Percentiles rank a stretch among this genome's conserved stretches.
Evolutionary conservation across 1,284 basidiomycete species (phyloP).

Genomic region (Ceratobasidium sp.): DNA sequence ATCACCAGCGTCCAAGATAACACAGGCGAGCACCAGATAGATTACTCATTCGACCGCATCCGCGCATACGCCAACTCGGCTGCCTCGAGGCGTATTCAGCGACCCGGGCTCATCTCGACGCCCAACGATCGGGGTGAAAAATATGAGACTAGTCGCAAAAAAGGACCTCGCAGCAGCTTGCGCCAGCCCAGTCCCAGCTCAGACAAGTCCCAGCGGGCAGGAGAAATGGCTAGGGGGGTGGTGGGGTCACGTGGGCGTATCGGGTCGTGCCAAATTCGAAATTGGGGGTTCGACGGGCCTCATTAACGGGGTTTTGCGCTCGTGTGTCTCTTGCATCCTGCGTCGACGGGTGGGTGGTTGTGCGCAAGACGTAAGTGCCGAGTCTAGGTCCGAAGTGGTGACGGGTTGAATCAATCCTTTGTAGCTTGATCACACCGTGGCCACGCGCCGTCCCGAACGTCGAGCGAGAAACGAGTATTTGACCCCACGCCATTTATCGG

Average conservation of each 20-base stretch:
- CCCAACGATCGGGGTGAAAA: not conserved
- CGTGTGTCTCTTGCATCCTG: not conserved
- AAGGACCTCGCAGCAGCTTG: not conserved
- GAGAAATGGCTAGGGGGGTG: not conserved
- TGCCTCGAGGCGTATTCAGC: conserved; percentile 38
- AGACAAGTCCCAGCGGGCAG: not conserved
- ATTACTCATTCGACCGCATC: not conserved
- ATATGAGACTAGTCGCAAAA: conserved; percentile 35
- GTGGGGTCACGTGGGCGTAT: conserved; percentile 9
- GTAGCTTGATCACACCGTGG: conserved; percentile 36
- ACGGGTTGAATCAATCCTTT: conserved; percentile 33
- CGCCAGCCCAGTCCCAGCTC: conserved; percentile 2
- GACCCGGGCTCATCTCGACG: conserved; percentile 24
- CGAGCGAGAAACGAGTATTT: conserved; percentile 15
- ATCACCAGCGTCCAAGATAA: not conserved
- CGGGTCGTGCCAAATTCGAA: conserved; percentile 2
- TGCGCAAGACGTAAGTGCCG: conserved; percentile 14
- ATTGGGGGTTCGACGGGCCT: conserved; percentile 20
- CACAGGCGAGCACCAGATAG: not conserved
- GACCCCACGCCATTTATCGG: not conserved
- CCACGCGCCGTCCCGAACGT: conserved; percentile 15
- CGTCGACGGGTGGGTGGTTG: conserved; percentile 19
- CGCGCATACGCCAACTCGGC: not conserved
- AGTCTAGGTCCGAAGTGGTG: not conserved
- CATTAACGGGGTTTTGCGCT: conserved; percentile 33